Evolutionary conservation across 129 eudicot species (phyloP).

Genomic region (Smallanthus sonchifolius): DNA sequence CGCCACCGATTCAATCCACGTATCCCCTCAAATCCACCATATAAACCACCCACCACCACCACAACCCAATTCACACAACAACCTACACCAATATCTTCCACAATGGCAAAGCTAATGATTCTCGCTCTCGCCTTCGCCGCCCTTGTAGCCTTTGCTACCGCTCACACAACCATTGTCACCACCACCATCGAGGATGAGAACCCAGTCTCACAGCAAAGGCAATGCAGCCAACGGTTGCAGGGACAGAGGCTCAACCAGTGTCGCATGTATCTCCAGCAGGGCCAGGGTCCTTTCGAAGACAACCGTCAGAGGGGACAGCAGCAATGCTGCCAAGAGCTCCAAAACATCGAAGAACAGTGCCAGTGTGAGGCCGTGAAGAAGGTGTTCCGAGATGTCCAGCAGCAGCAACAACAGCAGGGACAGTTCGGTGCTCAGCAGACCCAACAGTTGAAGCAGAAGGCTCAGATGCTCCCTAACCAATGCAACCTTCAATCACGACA

Average conservation of each 20-base stretch:
- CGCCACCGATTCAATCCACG: constrained; percentile 7
- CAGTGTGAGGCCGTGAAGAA: no score
- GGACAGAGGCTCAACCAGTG: constrained; percentile 8
- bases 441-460: constrained; percentile 11
- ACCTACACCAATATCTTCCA: not conserved
- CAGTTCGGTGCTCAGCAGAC: not conserved
- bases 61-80: not conserved
- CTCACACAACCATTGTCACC: constrained; percentile 24
- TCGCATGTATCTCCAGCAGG: constrained; percentile 3
- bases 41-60: constrained; percentile 16
- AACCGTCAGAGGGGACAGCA: not conserved
- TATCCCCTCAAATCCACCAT: constrained; percentile 9
- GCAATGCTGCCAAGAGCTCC: constrained; percentile 21
- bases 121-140: constrained; percentile 5
- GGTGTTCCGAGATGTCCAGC: not conserved
- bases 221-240: constrained; percentile 6
- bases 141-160: constrained; percentile 20
- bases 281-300: not conserved
- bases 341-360: constrained; percentile 11
- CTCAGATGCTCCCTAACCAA: constrained; percentile 12
- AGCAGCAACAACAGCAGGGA: not conserved
- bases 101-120: constrained; percentile 16
- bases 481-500: constrained; percentile 6
- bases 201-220: not conserved
- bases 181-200: constrained; percentile 25